Conservation (phyloP, 108 stramenopile species). For the Conticribra weissflogii region DNA sequence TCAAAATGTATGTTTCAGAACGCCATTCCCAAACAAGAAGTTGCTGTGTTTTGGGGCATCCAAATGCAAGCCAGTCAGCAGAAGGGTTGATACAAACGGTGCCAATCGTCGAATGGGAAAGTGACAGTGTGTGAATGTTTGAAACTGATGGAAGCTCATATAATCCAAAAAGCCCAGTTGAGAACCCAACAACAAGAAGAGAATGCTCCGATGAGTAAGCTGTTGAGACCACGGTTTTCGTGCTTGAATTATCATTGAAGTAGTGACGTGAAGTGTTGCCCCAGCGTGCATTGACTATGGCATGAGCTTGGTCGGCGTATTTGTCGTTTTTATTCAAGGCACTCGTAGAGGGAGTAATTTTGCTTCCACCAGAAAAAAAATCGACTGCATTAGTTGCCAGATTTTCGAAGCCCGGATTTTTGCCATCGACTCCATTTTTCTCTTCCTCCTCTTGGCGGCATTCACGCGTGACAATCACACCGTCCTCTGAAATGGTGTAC, state of each 20-base stretch:
- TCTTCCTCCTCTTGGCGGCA: conserved; percentile 48
- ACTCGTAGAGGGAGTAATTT: background rate
- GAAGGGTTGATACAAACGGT: conserved; percentile 84
- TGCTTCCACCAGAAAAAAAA: conserved; percentile 72
- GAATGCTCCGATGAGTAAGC: conserved; percentile 61
- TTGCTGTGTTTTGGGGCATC: conserved; percentile 92
- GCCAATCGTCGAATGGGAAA: conserved; percentile 72
- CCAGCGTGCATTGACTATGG: conserved; percentile 70
- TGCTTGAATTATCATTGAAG: conserved; percentile 76
- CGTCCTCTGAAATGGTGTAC: conserved; percentile 90
- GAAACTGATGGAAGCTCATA: conserved; percentile 92
- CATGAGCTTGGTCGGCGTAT: conserved; percentile 56
- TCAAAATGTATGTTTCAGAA: conserved; percentile 98
- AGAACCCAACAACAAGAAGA: conserved; percentile 91
- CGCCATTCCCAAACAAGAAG: conserved; percentile 99
- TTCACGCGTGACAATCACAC: conserved; percentile 91
- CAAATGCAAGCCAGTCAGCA: conserved; percentile 98
- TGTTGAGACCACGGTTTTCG: conserved; percentile 55
- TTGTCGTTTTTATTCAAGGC: background rate
- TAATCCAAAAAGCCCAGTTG: conserved; percentile 93
- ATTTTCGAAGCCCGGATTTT: conserved; percentile 49
- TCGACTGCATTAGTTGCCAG: conserved; percentile 74
- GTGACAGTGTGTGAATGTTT: conserved; percentile 91
- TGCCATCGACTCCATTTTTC: conserved; percentile 31
- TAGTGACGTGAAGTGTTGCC: conserved; percentile 74